These are phyloP conservation scores for Leishmania mexicana DNA, from an alignment of 208 protist genomes.

Conservation along the genomic window DNA sequence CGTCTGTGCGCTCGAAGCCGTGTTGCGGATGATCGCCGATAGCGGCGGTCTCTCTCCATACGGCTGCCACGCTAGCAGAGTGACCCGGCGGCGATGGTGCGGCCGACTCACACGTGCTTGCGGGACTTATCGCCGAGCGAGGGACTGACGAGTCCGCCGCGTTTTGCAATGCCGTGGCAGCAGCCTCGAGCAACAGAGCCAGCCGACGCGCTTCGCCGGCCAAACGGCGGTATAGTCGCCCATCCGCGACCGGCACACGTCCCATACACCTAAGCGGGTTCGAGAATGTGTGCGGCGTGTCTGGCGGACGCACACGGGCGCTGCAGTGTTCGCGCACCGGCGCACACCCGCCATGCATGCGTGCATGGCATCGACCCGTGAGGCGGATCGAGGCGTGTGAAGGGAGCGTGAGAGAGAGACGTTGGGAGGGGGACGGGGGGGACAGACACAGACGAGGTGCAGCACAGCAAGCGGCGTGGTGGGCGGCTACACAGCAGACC, in stretches of 20 bases:
- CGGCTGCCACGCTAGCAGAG: background rate
- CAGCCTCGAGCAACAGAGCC: slow-evolving; percentile 3
- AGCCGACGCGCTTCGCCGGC: slow-evolving; percentile 8
- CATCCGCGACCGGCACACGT: background rate
- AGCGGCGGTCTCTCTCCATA: background rate
- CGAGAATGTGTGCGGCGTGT: background rate
- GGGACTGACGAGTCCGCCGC: background rate
- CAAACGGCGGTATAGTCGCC: slow-evolving; percentile 20
- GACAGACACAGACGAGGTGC: background rate
- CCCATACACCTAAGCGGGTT: background rate
- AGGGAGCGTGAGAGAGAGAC: background rate
- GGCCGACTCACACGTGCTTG: background rate
- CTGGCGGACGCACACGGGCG: background rate
- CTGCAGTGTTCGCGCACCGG: too few species aligned
- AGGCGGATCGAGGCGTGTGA: background rate
- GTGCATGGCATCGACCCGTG: background rate
- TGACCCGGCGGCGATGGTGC: background rate
- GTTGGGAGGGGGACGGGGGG: too few species aligned
- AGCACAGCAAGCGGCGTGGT: background rate
- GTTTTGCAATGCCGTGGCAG: slow-evolving; percentile 8
- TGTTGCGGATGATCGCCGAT: too few species aligned
- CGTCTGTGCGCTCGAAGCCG: background rate
- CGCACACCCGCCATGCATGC: background rate
- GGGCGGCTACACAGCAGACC: background rate
- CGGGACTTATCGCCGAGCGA: background rate